phyloP scores from a whole-genome alignment of 2,329 filamentous ascomycete species.

The Dothideomycetidae sp. region DNA sequence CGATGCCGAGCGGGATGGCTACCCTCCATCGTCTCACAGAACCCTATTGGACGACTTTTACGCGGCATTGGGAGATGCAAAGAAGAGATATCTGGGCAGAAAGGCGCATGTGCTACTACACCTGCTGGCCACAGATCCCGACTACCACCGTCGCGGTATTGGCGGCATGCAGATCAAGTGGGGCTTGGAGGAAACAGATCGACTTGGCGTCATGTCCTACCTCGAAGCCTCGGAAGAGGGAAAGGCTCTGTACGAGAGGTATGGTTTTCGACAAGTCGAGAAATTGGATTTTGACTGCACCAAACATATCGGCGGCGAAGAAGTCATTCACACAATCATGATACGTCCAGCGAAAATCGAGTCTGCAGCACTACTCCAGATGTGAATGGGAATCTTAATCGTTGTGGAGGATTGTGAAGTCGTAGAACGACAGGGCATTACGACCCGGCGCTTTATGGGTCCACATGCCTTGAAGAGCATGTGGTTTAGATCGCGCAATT shows the following conservation, averaged over 20 bases:
- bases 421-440: too few species aligned
- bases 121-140: conserved; percentile 27
- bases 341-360: conserved; percentile 12
- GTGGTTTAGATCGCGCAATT: too few species aligned
- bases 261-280: conserved; percentile 18
- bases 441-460: too few species aligned
- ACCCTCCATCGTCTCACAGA: conserved; percentile 13
- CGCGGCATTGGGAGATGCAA: conserved; percentile 10
- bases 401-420: too few species aligned
- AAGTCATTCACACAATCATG: conserved; percentile 22
- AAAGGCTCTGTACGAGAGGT: conserved; percentile 22
- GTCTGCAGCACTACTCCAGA: too few species aligned
- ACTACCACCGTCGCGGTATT: conserved; percentile 29
- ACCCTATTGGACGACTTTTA: conserved; percentile 15
- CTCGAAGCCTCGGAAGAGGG: conserved; percentile 27
- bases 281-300: conserved; percentile 20
- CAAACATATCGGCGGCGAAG: conserved; percentile 17
- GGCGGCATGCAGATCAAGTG: conserved; percentile 27
- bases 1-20: conserved; percentile 6
- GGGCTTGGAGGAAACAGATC: conserved; percentile 29
- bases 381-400: too few species aligned
- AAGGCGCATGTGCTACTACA: conserved; percentile 13
- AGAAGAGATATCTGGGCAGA: conserved; percentile 16
- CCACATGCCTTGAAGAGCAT: too few species aligned
- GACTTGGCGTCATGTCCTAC: conserved; percentile 26